A percentile compares a stretch with the other conserved stretches of the same genome.
Evolutionary conservation across 1,139 yeast species (phyloP).

Genomic region (Pichia sp.): DNA sequence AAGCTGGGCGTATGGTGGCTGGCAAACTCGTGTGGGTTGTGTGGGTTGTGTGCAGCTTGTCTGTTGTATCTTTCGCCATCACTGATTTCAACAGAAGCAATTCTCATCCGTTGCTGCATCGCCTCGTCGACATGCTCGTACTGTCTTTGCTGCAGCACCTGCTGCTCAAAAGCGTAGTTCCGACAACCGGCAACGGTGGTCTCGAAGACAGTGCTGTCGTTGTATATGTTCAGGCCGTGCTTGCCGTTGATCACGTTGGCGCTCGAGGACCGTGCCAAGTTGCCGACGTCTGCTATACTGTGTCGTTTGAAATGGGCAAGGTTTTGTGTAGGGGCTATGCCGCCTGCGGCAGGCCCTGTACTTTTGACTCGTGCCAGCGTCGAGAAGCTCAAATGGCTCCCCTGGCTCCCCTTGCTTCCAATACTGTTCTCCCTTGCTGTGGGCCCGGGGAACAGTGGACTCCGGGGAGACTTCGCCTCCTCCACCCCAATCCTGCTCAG

Average conservation of each 20-base stretch:
- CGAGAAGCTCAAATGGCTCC: background rate
- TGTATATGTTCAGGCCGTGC: constrained; percentile 23
- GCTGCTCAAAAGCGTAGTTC: constrained; percentile 9
- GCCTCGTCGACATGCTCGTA: background rate
- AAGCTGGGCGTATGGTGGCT: background rate
- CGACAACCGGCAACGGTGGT: constrained; percentile 18
- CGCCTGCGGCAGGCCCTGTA: background rate
- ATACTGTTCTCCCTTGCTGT: background rate
- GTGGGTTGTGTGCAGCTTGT: no score
- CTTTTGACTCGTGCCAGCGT: background rate
- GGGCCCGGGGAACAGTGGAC: background rate
- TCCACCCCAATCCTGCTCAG: background rate
- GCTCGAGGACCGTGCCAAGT: background rate
- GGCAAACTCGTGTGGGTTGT: background rate
- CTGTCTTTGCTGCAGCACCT: background rate
- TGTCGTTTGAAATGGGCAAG: constrained; percentile 22
- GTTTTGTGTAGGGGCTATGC: constrained; percentile 2
- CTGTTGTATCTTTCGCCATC: background rate
- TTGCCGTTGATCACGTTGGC: background rate
- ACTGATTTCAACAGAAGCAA: background rate
- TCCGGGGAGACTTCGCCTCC: background rate
- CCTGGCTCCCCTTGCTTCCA: background rate
- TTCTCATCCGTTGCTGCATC: background rate
- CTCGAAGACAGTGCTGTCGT: constrained; percentile 25
- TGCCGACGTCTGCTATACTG: constrained; percentile 18